Evolutionary conservation across 768 basidiomycete genomes (phyloP).

Genomic region (Podaxis sp.): DNA sequence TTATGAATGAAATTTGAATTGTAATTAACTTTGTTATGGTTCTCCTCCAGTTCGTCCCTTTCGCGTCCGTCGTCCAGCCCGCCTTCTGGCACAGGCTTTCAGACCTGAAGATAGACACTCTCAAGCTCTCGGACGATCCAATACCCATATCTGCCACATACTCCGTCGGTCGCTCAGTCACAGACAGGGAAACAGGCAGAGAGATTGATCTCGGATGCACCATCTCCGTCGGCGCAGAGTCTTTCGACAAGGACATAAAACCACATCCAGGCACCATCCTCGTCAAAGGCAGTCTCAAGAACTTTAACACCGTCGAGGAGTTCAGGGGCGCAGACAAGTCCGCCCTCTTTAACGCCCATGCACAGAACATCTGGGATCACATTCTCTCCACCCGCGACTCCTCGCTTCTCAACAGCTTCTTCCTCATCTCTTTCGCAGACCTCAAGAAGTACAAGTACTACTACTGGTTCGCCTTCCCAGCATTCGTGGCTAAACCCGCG

Average conservation of each 20-base stretch:
- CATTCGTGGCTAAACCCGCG: conserved; percentile 83
- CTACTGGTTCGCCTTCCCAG: conserved; percentile 98
- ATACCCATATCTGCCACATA: conserved; percentile 68
- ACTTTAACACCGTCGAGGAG: conserved; percentile 96
- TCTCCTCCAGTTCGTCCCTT: conserved; percentile 86
- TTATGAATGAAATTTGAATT: not conserved
- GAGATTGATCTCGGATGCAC: conserved; percentile 73
- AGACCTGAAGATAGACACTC: conserved; percentile 84
- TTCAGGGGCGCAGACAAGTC: conserved; percentile 91
- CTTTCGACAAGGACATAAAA: conserved; percentile 42
- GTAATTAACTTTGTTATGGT: conserved; percentile 33
- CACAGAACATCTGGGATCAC: conserved; percentile 74
- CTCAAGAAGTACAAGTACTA: conserved; percentile 98
- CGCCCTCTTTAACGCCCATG: conserved; percentile 72
- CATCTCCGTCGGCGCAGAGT: conserved; percentile 61
- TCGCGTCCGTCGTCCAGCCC: conserved; percentile 85
- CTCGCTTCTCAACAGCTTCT: conserved; percentile 67
- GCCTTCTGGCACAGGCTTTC: conserved; percentile 93
- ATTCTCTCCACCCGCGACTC: conserved; percentile 52
- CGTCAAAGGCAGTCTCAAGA: conserved; percentile 75
- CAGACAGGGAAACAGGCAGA: conserved; percentile 74
- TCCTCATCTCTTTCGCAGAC: conserved; percentile 93
- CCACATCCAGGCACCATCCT: conserved; percentile 23
- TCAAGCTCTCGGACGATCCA: conserved; percentile 75
- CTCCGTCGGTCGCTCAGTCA: conserved; percentile 64